Evolutionary conservation across 2,329 filamentous ascomycete genomes (phyloP), one percentile per base, ranked within the genome.

Genomic region (Huntiella omanensis): DNA sequence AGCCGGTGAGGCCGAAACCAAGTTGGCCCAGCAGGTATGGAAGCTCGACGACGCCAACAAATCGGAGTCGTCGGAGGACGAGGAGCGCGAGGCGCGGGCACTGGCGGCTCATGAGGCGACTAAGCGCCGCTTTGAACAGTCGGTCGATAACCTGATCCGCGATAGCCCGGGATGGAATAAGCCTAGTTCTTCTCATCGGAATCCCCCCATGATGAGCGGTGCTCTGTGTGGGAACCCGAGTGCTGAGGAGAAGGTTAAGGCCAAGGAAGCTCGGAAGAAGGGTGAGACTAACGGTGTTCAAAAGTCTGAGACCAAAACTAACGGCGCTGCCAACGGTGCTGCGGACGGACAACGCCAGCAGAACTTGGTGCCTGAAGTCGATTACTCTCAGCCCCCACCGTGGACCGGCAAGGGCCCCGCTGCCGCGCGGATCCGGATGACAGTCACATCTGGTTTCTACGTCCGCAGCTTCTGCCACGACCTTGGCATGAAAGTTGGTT

Each of bases 401-500:
- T 76, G 73, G 73, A 66, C 64, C 35, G 73, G 68, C 58, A 65
- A 77, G 56, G 75, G 71, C 0, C 77, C 85, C 1, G 76, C 88
- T 1, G 91, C 88, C 1, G 83, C 75, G 42, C 80, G 75, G 57
- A 75, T 98, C 50, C 78, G 82, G 48, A 85, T 98, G 75, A 93
- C 83, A 1, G 88, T 95, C 44, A 86, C 86, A 2, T 93, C 86
- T 0, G 91, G 91, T 35, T 98, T 95, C 68, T 98, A 98, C 60
- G 87, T 98, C 11, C 81, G 91, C 52, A 92, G 83, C 49, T 76
- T 98, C 54, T 87, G 85, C 55, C 86, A 96, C 58, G 91, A 98
- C 56, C 70, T 98, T 3, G 91, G 88, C 16, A 68, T 77, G 53
- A 85, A 84, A 54, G 70, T 95, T 11, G 77, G 74, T 45, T 93